Evolutionary conservation across 2,329 filamentous ascomycete species (phyloP), one percentile per base, ranked within the genome.

Genomic region (Thelonectria olida): DNA sequence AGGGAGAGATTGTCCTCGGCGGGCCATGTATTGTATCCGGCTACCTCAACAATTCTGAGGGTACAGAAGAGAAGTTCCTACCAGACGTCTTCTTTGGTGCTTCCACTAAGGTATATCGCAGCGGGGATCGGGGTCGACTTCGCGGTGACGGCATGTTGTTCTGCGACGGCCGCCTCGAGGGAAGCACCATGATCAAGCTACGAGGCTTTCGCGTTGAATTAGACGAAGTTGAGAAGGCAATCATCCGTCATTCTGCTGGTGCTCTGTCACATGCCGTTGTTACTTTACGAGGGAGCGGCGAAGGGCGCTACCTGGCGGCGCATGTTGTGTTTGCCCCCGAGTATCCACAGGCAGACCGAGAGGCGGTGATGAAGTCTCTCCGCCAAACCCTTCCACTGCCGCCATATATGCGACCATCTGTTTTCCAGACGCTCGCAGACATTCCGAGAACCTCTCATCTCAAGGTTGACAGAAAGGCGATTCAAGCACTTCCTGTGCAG

Each of bases 141-240:
- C 34, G n/a, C 1, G 23, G 13, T 1, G 41, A 56, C n/a, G 54
- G 54, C 28, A 49, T 20, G 7, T 10, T 56, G 7, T 42, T n/a
- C 12, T 38, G 27, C 5, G 34, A 42, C 7, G 54, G 54, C 13
- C 54, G 54, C 15, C 19, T 56, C 2, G 45, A 49, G 13, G 54
- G 54, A 2, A 17, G 23, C 10, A 56, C 44, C 8, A 15, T 22
- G 19, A 27, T 56, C 34, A 56, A 56, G 25, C 19, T 56, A 5
- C 34, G 54, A 31, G 54, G 54, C n/a, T 41, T 42, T 17, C 54
- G 54, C 4, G 20, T 56, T 2, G 54, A 56, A 8, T 9, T 56
- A 2, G n/a, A 13, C 4, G 54, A 56, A 20, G 45, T 56, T 22
- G 54, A 56, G 25, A 27, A 28, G 12, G 23, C 54, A 5, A 31